These are phyloP conservation scores for Oenanthe sinensis DNA, from an alignment of 129 eudicot species.

Conservation along the genomic window DNA sequence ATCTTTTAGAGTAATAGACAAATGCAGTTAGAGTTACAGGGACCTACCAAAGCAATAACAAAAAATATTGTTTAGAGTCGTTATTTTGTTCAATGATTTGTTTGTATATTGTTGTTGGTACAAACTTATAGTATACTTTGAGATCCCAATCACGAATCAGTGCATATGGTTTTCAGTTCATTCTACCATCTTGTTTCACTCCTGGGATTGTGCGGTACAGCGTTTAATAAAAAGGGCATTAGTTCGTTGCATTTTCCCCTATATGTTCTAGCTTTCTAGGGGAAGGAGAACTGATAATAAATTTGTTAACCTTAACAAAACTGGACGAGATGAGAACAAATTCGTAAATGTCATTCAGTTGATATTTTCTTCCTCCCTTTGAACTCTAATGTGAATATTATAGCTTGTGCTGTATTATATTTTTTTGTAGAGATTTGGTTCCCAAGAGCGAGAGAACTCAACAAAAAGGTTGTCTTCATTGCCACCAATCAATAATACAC, in stretches of 20 bases:
- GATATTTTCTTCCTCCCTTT: neutral
- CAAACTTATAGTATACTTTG: neutral
- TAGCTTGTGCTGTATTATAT: neutral
- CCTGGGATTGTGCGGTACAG: neutral
- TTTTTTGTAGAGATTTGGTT: constrained; percentile 40
- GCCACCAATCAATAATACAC: constrained; percentile 52
- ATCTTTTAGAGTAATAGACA: neutral
- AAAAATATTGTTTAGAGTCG: neutral
- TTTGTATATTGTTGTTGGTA: neutral
- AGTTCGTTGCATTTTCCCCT: neutral
- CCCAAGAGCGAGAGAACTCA: constrained; percentile 78
- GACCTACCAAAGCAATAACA: neutral
- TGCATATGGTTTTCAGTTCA: neutral
- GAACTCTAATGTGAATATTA: neutral
- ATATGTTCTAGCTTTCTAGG: neutral
- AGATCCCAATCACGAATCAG: neutral
- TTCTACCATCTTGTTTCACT: neutral
- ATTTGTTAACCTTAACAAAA: neutral
- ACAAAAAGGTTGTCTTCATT: constrained; percentile 41
- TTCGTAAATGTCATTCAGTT: neutral
- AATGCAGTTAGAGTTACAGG: neutral
- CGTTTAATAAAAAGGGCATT: neutral
- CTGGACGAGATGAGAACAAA: neutral
- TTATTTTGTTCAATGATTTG: neutral
- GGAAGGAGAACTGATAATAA: neutral